Conservation (phyloP, 768 basidiomycete genomes). For the Kwoniella sp. region DNA sequence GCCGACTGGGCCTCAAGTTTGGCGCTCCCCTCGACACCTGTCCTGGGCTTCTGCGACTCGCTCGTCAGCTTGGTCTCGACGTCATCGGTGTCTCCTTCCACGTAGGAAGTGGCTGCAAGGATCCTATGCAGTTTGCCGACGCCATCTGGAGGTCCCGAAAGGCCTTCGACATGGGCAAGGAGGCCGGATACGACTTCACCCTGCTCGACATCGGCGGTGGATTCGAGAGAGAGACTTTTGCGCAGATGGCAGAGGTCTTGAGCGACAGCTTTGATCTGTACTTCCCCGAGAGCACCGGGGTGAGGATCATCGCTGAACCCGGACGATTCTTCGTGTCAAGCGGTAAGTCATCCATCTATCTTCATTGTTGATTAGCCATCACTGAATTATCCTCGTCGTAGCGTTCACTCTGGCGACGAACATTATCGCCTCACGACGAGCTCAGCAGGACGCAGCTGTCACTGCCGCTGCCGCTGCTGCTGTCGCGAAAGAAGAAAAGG, state of each 20-base stretch:
- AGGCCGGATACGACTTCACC: conserved; percentile 76
- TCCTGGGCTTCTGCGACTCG: conserved; percentile 75
- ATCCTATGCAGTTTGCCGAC: conserved; percentile 84
- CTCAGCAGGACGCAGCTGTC: conserved; percentile 45
- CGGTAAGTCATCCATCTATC: conserved; percentile 24
- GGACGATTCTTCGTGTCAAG: conserved; percentile 86
- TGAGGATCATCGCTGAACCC: conserved; percentile 91
- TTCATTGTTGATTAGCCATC: no score
- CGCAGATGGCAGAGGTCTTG: conserved; percentile 72
- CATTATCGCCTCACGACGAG: conserved; percentile 79
- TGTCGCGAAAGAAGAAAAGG: conserved; percentile 54
- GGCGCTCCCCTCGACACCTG: conserved; percentile 86
- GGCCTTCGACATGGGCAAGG: conserved; percentile 84
- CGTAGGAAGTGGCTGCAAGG: conserved; percentile 95
- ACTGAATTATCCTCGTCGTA: conserved; percentile 34
- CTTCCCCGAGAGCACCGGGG: conserved; percentile 67
- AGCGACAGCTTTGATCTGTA: conserved; percentile 70
- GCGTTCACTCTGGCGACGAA: conserved; percentile 91
- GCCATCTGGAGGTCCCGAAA: conserved; percentile 78
- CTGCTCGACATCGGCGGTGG: conserved; percentile 95
- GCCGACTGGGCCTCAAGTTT: conserved; percentile 91
- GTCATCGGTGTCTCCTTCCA: conserved; percentile 97
- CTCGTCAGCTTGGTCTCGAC: conserved; percentile 74
- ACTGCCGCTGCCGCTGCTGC: conserved; percentile 55
- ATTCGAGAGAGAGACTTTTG: conserved; percentile 86